phyloP scores from a whole-genome alignment of 306 rosid species.

The Pyrus bretschneideri region DNA sequence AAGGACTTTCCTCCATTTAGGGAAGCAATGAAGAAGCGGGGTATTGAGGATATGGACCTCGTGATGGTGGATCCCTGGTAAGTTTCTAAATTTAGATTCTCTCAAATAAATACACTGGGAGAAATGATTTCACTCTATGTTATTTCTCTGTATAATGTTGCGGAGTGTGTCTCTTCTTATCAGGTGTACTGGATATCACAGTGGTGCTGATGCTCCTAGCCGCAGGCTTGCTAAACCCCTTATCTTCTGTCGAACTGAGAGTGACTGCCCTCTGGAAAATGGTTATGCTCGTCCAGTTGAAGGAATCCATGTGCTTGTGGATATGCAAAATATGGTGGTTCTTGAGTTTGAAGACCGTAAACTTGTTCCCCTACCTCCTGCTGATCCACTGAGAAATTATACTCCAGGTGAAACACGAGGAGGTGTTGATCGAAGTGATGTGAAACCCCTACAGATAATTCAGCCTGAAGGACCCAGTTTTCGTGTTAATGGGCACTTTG shows the following conservation, averaged over 20 bases:
- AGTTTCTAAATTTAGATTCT: constrained; percentile 15
- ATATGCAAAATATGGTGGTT: constrained; percentile 76
- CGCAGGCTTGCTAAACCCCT: constrained; percentile 81
- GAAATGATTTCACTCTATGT: neutral
- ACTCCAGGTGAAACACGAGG: constrained; percentile 71
- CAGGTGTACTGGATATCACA: constrained; percentile 76
- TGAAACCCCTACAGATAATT: constrained; percentile 61
- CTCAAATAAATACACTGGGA: neutral
- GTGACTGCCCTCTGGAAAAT: constrained; percentile 83
- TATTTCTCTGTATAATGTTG: constrained; percentile 4
- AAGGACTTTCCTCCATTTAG: constrained; percentile 61
- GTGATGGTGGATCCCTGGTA: constrained; percentile 88
- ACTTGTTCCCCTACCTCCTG: constrained; percentile 72
- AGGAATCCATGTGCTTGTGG: constrained; percentile 81
- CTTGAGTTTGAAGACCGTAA: constrained; percentile 74
- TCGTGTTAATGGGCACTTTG: constrained; percentile 63
- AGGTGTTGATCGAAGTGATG: constrained; percentile 84
- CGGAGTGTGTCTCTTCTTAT: constrained; percentile 1
- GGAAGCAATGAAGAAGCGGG: constrained; percentile 86
- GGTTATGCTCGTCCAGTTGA: constrained; percentile 89
- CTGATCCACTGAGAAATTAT: constrained; percentile 74
- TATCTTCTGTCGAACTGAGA: constrained; percentile 75
- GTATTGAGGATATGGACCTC: constrained; percentile 84
- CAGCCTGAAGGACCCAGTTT: constrained; percentile 85
- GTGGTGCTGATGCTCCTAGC: constrained; percentile 81